Percentiles rank a stretch among this genome's conserved stretches.
These are phyloP conservation scores for Durio zibethinus DNA, from an alignment of 345 rosid species.

Conservation along the genomic window DNA sequence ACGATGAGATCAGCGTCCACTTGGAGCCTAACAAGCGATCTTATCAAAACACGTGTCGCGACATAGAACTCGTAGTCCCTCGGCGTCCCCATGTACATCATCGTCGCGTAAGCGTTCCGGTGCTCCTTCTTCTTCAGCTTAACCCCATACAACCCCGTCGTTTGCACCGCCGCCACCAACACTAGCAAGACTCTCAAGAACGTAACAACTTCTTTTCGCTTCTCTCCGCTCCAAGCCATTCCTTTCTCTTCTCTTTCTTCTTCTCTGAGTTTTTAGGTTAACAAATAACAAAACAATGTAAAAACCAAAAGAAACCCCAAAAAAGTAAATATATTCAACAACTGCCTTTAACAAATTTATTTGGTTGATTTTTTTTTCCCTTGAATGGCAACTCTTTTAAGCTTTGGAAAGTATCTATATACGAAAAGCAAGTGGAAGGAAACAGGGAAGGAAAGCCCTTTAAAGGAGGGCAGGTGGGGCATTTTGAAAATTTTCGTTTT, in stretches of 20 bases:
- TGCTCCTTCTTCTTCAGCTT: constrained; percentile 36
- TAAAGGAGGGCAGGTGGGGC: neutral
- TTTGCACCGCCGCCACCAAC: constrained; percentile 3
- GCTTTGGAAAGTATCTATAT: neutral
- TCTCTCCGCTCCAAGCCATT: constrained; percentile 14
- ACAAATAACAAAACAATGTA: neutral
- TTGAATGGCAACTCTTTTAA: neutral
- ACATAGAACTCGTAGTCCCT: constrained; percentile 96
- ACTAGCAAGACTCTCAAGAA: neutral
- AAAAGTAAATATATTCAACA: neutral
- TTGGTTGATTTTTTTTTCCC: neutral
- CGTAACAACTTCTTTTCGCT: neutral
- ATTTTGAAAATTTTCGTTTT: neutral
- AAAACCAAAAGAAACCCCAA: neutral
- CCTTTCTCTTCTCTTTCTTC: neutral
- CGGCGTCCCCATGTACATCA: constrained; percentile 99
- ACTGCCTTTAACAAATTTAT: neutral
- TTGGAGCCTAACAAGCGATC: constrained; percentile 57
- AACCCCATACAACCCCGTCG: constrained; percentile 17
- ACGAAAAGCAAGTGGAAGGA: neutral
- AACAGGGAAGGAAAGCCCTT: neutral
- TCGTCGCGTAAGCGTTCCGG: constrained; percentile 87
- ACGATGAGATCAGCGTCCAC: constrained; percentile 95
- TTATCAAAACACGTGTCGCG: constrained; percentile 85
- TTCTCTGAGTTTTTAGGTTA: neutral